phyloP scores from a whole-genome alignment of 495 filamentous ascomycete species.

The Lasiosphaeris hirsuta region DNA sequence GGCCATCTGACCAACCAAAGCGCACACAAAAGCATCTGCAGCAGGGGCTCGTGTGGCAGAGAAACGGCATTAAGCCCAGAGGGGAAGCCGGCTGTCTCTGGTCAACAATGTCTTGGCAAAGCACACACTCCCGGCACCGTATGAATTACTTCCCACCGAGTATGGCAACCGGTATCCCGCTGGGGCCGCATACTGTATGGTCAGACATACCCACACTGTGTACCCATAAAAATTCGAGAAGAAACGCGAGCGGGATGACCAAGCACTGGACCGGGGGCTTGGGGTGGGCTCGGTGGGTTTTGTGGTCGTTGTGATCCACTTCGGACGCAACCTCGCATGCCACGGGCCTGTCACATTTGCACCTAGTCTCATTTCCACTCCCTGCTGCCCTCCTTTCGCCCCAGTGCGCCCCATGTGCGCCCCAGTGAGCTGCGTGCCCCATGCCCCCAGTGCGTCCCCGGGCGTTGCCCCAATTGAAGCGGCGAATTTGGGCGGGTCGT shows the following conservation, averaged over 20 bases:
- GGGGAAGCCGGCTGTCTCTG: conserved; percentile 16
- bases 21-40: too few species aligned
- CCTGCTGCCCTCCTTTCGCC: not conserved
- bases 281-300: not conserved
- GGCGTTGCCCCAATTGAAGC: too few species aligned
- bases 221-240: too few species aligned
- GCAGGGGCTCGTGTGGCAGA: conserved; percentile 14
- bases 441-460: too few species aligned
- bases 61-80: conserved; percentile 22
- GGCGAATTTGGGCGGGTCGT: too few species aligned
- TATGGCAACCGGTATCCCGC: not conserved
- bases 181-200: too few species aligned
- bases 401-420: too few species aligned
- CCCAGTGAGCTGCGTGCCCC: too few species aligned
- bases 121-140: too few species aligned
- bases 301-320: conserved; percentile 19
- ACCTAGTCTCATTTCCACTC: conserved; percentile 27
- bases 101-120: not conserved
- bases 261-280: not conserved
- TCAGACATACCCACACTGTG: too few species aligned
- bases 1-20: conserved; percentile 17
- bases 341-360: conserved; percentile 20
- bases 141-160: conserved; percentile 14
- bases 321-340: conserved; percentile 25
- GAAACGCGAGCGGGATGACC: too few species aligned